phyloP scores from a whole-genome alignment of 495 filamentous ascomycete species.

The Penicillium angulare region DNA sequence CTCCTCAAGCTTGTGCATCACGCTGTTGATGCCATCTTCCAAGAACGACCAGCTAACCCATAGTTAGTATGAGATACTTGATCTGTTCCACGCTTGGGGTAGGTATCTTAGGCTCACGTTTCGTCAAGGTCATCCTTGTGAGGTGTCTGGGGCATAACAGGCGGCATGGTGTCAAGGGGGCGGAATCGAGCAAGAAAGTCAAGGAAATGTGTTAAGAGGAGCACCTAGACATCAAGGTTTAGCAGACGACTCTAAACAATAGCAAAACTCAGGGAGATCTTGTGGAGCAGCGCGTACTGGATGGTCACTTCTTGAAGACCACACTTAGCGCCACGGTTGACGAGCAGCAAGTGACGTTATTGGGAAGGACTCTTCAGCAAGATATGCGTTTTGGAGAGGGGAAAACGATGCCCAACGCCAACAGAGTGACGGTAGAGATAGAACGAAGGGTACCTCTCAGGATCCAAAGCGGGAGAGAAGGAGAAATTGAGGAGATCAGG shows the following conservation, averaged over 20 bases:
- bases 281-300: neutral
- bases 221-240: too few relatives aligned
- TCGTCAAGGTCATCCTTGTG: conserved; percentile 79
- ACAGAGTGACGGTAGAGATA: neutral
- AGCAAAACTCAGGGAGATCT: neutral
- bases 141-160: conserved; percentile 48
- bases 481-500: conserved; percentile 10
- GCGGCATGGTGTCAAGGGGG: conserved; percentile 34
- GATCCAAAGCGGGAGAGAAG: neutral
- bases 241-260: too few relatives aligned
- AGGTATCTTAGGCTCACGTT: conserved; percentile 59
- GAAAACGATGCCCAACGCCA: neutral
- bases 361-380: neutral
- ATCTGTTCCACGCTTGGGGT: neutral
- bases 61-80: conserved; percentile 11
- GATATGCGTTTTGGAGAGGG: neutral
- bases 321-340: conserved; percentile 23
- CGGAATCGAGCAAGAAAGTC: neutral
- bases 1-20: conserved; percentile 88
- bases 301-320: neutral
- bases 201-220: too few relatives aligned
- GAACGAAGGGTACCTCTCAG: neutral
- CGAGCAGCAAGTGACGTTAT: neutral
- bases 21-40: conserved; percentile 80
- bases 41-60: conserved; percentile 77